Conservation (phyloP, 495 filamentous ascomycete species). For the Hypoxylon cercidicola region DNA sequence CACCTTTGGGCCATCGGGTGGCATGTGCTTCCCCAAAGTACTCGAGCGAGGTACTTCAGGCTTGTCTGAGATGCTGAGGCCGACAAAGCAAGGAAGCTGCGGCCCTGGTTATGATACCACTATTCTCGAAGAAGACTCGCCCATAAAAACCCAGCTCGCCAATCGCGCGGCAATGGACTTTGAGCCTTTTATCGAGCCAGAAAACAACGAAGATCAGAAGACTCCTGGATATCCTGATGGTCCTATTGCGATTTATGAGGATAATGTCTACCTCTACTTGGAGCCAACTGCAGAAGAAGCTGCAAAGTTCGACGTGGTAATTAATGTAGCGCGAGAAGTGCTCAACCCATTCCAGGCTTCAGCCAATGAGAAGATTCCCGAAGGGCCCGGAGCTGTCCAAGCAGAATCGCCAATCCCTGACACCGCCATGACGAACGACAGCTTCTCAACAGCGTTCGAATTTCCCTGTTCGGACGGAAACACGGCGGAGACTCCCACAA, state of each 20-base stretch:
- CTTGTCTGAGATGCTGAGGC: conserved; percentile 59
- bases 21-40: conserved; percentile 64
- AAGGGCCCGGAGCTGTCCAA: conserved; percentile 48
- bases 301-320: conserved; percentile 85
- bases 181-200: conserved; percentile 61
- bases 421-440: conserved; percentile 74
- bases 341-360: conserved; percentile 77
- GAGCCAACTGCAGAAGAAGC: conserved; percentile 91
- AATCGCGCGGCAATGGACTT: conserved; percentile 62
- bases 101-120: conserved; percentile 49
- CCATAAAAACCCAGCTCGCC: conserved; percentile 70
- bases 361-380: conserved; percentile 44
- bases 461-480: conserved; percentile 50
- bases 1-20: conserved; percentile 62
- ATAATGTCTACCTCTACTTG: conserved; percentile 91
- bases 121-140: conserved; percentile 81
- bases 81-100: conserved; percentile 50
- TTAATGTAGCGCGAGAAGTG: conserved; percentile 97
- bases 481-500: conserved; percentile 60
- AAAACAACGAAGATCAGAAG: conserved; percentile 77
- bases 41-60: conserved; percentile 60
- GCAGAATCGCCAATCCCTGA: conserved; percentile 64
- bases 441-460: conserved; percentile 80
- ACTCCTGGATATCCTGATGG: conserved; percentile 93
- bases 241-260: conserved; percentile 89